A percentile compares a stretch with the other conserved stretches of the same genome.
Conservation (phyloP, 2,329 filamentous ascomycete species). For the Ophiostoma tasmaniense region DNA sequence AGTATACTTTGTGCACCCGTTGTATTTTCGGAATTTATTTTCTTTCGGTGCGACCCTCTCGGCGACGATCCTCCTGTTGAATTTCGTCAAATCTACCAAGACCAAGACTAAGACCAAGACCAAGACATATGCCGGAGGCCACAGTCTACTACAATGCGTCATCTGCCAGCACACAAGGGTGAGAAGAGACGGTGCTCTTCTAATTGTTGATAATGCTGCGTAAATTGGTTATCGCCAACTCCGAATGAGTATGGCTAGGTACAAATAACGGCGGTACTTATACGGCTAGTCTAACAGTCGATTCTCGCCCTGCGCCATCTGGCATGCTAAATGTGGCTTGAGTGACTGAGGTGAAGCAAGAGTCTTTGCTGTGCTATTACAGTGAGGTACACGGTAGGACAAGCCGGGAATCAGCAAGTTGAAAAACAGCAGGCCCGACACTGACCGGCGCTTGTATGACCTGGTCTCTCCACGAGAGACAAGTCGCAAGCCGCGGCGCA, state of each 20-base stretch:
- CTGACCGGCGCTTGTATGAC: slow-evolving; percentile 10
- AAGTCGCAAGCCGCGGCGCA: not conserved
- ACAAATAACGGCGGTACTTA: not conserved
- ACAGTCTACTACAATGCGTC: not conserved
- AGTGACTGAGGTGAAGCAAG: not conserved
- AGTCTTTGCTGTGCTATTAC: not conserved
- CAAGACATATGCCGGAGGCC: not conserved
- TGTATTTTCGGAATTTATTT: not conserved
- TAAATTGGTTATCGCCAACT: not conserved
- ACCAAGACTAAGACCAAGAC: not conserved
- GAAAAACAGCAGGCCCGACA: slow-evolving; percentile 8
- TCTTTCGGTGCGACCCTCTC: not conserved
- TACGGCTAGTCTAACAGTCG: not conserved
- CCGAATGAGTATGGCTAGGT: not conserved
- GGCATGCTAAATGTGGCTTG: slow-evolving; percentile 6
- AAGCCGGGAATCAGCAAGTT: slow-evolving; percentile 6
- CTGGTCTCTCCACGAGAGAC: not conserved
- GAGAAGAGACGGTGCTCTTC: not conserved
- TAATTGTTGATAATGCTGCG: not conserved
- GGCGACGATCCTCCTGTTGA: not conserved
- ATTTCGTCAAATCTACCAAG: not conserved
- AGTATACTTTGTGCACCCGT: slow-evolving; percentile 3
- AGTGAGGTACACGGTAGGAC: not conserved
- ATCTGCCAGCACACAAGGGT: not conserved
- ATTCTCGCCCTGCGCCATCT: not conserved